Base-by-base conservation (phyloP, 495 filamentous ascomycete species). In the Penicillium maclennaniae region DNA sequence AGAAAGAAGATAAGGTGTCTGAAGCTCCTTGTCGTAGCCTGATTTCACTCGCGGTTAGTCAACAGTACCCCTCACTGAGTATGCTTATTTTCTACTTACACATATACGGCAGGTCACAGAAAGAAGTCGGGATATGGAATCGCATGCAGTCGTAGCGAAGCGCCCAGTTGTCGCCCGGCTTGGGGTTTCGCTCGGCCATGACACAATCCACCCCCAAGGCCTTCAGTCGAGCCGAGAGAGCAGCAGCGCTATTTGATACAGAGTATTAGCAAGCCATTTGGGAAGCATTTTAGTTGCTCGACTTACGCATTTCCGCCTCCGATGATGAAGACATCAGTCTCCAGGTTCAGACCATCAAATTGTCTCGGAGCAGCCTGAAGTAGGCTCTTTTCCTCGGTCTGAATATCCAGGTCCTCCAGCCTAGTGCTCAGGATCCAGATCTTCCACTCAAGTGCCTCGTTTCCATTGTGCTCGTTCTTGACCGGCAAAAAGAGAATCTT, bases 141-240 rank as follows among this genome's bases (percentile, higher is more conserved):
- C 45, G 28, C 49, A 62, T 56, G 37, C 62, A 70, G 26, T 68
- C 62, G 41, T 73, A 75, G 12, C 72, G 63, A 10, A 56, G 52
- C 21, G 51, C 62, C 72, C 72, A 75, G 43, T 69, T 68, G 49
- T 72, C 64, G 15, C 72, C 72, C 3, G 67, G 49, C 6, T 46
- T 37, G n/a, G 51, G 12, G 38, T 69, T 63, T 10, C 62, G 62
- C 19, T 75, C 72, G 12, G 67, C 52, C 43, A 73, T 53, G 14
- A 73, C 49, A 42, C 63, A 67, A 0, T 57, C 54, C 1, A 73
- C 53, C 4, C 63, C 66, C 1, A 75, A 43, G 0, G 70, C 65
- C 47, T 73, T 67, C 6, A 72, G 47, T 6, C 72, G 59, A 12
- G 67, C 72, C n/a, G 67, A 63, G 1, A 67, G 58, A n/a, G 59